phyloP scores from a whole-genome alignment of 768 basidiomycete species.

The Mycena leptocephala region DNA sequence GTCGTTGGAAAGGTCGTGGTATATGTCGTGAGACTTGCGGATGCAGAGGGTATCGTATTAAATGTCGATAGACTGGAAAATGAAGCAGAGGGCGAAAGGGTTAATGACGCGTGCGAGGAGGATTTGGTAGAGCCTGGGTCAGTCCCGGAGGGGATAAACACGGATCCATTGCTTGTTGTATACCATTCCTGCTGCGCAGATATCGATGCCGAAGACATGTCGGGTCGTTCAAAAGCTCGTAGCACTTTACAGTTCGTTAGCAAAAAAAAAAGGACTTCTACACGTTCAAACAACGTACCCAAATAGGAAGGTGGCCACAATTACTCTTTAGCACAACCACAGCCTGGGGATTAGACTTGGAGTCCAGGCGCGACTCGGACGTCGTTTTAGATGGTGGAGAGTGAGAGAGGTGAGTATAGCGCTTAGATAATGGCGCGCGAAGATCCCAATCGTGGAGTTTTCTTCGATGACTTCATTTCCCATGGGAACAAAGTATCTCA shows the following conservation, averaged over 20 bases:
- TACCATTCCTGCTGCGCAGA: conserved; percentile 32
- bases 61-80: conserved; percentile 6
- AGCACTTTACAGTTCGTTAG: conserved; percentile 4
- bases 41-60: neutral
- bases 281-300: neutral
- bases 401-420: neutral
- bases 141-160: conserved; percentile 29
- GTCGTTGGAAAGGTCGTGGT: conserved; percentile 32
- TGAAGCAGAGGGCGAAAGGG: neutral
- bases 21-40: conserved; percentile 26
- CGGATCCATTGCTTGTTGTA: conserved; percentile 36
- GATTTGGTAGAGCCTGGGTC: conserved; percentile 6
- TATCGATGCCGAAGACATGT: neutral
- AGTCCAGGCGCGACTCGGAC: neutral
- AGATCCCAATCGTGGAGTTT: neutral
- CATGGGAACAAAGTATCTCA: conserved; percentile 1
- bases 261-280: neutral
- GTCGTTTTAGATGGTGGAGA: neutral
- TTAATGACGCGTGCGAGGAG: conserved; percentile 2
- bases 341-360: too few species aligned
- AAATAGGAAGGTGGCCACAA: neutral
- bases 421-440: conserved; percentile 1
- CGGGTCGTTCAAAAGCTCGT: neutral
- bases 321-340: conserved; percentile 2
- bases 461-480: conserved; percentile 3